These are phyloP conservation scores for Articulospora tetracladia DNA, from an alignment of 495 filamentous ascomycete genomes.

Conservation along the genomic window DNA sequence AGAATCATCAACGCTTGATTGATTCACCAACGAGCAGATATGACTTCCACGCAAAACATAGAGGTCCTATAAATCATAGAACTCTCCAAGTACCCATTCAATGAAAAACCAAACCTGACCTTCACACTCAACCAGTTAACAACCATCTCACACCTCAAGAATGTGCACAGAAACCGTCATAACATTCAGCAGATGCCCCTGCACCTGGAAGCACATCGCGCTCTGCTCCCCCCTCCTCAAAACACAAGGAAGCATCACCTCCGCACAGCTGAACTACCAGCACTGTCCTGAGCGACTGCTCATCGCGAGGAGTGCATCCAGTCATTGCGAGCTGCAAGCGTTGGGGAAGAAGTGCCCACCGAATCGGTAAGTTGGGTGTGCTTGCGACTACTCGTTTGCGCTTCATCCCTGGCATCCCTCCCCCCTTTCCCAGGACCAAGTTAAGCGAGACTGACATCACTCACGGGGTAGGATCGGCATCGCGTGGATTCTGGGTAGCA, in stretches of 20 bases:
- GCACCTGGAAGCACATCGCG: not conserved
- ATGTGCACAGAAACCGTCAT: not conserved
- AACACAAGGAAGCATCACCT: not conserved
- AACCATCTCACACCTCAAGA: no score
- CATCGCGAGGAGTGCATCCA: not conserved
- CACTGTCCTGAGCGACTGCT: not conserved
- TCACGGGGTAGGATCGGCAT: no score
- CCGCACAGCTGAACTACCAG: not conserved
- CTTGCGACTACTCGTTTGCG: no score
- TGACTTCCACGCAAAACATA: not conserved
- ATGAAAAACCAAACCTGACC: no score
- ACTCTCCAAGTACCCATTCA: not conserved
- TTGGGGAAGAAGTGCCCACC: not conserved
- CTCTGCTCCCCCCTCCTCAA: not conserved
- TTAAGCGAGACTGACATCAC: no score
- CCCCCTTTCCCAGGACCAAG: no score
- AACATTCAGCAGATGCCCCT: constrained; percentile 1
- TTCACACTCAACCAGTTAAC: no score
- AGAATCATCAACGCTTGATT: not conserved
- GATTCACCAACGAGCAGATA: no score
- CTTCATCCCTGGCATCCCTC: no score
- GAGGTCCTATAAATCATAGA: no score
- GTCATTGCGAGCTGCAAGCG: not conserved
- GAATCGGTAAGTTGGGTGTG: not conserved
- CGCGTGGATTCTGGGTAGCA: no score